phyloP scores from a whole-genome alignment of 2,329 filamentous ascomycete genomes.

The Dryadomyces quercivorus region DNA sequence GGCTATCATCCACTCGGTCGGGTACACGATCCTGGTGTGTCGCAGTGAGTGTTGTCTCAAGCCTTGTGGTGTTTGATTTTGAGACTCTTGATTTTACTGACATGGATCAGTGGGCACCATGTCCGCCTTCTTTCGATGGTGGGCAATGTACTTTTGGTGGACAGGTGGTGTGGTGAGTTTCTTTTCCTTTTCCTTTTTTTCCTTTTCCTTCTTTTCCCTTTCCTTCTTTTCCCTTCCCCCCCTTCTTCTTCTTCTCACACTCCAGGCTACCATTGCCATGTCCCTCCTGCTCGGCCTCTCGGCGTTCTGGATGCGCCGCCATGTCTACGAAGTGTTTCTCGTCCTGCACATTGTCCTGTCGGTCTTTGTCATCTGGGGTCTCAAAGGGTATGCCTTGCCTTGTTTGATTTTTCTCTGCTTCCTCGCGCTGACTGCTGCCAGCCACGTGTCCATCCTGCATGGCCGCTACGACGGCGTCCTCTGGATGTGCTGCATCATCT shows the following conservation, averaged over 20 bases:
- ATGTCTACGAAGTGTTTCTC: slow-evolving; percentile 40
- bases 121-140: neutral
- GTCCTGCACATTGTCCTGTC: slow-evolving; percentile 28
- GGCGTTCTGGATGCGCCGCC: slow-evolving; percentile 36
- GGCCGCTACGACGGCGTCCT: slow-evolving; percentile 26
- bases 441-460: slow-evolving; percentile 27
- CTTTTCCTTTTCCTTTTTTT: neutral
- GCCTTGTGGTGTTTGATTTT: neutral
- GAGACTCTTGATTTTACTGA: no score
- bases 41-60: slow-evolving; percentile 2
- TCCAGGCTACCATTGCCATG: slow-evolving; percentile 29
- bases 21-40: slow-evolving; percentile 36
- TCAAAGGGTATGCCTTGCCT: slow-evolving; percentile 4
- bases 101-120: neutral
- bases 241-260: no score
- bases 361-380: slow-evolving; percentile 25
- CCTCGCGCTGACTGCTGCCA: neutral
- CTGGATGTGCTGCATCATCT: slow-evolving; percentile 6
- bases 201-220: neutral
- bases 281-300: slow-evolving; percentile 33
- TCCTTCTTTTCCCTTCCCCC: no score
- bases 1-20: slow-evolving; percentile 49
- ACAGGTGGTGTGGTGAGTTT: slow-evolving; percentile 8
- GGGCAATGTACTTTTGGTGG: slow-evolving; percentile 8
- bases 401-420: neutral